These are phyloP conservation scores for Cadophora luteo-olivacea DNA, from an alignment of 2,329 filamentous ascomycete species.

Conservation along the genomic window DNA sequence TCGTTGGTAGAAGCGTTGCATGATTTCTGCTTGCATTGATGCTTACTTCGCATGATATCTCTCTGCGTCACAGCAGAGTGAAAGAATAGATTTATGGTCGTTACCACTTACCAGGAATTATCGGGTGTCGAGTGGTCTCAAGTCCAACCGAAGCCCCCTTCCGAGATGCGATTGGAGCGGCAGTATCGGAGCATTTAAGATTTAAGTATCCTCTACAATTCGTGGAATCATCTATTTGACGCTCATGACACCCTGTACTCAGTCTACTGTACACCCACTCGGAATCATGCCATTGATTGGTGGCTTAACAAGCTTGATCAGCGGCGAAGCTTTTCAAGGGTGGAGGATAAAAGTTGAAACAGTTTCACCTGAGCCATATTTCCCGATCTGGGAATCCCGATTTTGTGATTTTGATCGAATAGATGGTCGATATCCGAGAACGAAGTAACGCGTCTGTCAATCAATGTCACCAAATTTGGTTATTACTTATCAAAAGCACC, in stretches of 20 bases:
- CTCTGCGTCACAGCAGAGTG: too few species aligned
- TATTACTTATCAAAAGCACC: too few species aligned
- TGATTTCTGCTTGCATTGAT: too few species aligned
- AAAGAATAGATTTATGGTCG: too few species aligned
- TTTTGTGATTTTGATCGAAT: not conserved
- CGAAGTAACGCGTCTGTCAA: too few species aligned
- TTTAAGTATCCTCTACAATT: not conserved
- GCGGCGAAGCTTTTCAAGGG: not conserved
- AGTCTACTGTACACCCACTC: not conserved
- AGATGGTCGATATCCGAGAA: not conserved
- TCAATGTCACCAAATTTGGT: too few species aligned
- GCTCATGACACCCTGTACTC: not conserved
- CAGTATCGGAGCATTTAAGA: not conserved
- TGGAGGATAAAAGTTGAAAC: not conserved
- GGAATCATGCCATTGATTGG: not conserved
- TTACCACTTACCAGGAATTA: too few species aligned
- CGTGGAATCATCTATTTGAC: slow-evolving; percentile 3
- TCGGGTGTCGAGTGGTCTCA: not conserved
- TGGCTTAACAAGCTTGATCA: not conserved
- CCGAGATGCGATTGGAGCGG: slow-evolving; percentile 1
- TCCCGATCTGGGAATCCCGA: not conserved
- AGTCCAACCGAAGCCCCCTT: not conserved
- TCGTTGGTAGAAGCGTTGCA: too few species aligned
- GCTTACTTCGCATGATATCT: too few species aligned
- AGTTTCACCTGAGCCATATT: not conserved